Evolutionary conservation across 1,284 basidiomycete species (phyloP), one percentile per base, ranked within the genome.

Genomic region (Neonothopanus nambi): DNA sequence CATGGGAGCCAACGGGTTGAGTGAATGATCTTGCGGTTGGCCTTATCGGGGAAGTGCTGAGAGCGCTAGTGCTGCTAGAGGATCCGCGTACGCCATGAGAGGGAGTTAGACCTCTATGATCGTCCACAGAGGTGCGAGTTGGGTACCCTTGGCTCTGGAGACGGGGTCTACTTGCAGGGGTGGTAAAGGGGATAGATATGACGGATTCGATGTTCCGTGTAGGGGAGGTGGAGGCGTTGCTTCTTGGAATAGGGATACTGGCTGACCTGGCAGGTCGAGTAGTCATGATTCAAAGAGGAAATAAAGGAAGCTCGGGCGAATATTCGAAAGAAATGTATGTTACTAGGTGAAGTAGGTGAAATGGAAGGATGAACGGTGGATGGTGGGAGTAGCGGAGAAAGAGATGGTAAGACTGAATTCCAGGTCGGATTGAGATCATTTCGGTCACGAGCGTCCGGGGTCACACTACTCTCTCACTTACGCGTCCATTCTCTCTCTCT

Each of bases 191-290:
- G 57, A 86, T 80, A 30, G 81, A 74, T 33, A 88, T 80, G 44
- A 81, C 74, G 49, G 78, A 78, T 65, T 89, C 82, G 57, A 87
- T 78, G 57, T 79, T 80, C 54, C 84, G 76, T 54, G 74, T 68
- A 24, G 80, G 72, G 20, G 78, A 73, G 15, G 73, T 71, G 15
- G 76, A 67, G n/a, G 72, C 65, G 20, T 73, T 63, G 55, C 62
- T 71, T 51, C 78, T 73, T 15, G 81, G 80, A 53, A 85, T 81
- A 33, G 85, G 81, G 62, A 87, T 85, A 62, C 78, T 85, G 20
- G 83, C 73, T 0, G 84, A 81, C 66, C 84, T 80, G 11, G 79
- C 71, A 45, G 78, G 77, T 53, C 81, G 70, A 37, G 71, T 72
- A 40, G 74, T 74, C 81, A 84, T 85, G 58, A 61, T 59, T 44